Conservation (phyloP, 192 early-diverging fungal species). For the Umbelopsis vinacea region DNA sequence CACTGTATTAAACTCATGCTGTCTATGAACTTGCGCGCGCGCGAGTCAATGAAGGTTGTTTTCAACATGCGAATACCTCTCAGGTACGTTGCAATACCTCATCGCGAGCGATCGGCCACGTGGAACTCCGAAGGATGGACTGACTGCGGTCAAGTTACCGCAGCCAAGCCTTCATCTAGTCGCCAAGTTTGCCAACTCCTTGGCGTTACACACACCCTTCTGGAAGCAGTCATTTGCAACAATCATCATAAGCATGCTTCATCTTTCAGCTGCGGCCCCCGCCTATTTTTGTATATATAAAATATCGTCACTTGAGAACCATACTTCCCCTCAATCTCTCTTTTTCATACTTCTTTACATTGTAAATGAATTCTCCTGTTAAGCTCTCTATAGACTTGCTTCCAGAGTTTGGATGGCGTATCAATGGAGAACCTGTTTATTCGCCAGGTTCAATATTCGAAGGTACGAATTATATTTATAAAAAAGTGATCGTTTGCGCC, state of each 20-base stretch:
- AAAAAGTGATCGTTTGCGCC: too few relatives aligned
- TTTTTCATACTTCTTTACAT: neutral
- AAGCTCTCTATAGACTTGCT: neutral
- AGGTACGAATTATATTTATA: too few relatives aligned
- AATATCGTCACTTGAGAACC: too few relatives aligned
- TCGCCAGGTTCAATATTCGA: slow-evolving; percentile 8
- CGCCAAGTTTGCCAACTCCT: neutral
- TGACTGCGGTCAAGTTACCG: slow-evolving; percentile 8
- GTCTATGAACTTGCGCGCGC: too few relatives aligned
- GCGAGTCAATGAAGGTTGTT: too few relatives aligned
- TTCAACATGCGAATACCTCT: too few relatives aligned
- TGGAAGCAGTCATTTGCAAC: too few relatives aligned
- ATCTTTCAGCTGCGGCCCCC: too few relatives aligned
- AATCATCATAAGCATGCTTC: too few relatives aligned
- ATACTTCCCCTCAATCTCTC: neutral
- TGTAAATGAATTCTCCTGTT: neutral
- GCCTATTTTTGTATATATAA: too few relatives aligned
- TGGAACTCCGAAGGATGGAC: neutral
- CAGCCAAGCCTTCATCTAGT: neutral
- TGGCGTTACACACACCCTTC: neutral
- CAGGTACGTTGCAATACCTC: too few relatives aligned
- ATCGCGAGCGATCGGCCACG: neutral
- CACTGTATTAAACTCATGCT: too few relatives aligned
- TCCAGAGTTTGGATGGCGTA: slow-evolving; percentile 5
- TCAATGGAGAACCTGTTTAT: slow-evolving; percentile 18